Evolutionary conservation across 2,329 filamentous ascomycete genomes (phyloP), one percentile per base, ranked within the genome.

Genomic region (Nigrospora osmanthi): DNA sequence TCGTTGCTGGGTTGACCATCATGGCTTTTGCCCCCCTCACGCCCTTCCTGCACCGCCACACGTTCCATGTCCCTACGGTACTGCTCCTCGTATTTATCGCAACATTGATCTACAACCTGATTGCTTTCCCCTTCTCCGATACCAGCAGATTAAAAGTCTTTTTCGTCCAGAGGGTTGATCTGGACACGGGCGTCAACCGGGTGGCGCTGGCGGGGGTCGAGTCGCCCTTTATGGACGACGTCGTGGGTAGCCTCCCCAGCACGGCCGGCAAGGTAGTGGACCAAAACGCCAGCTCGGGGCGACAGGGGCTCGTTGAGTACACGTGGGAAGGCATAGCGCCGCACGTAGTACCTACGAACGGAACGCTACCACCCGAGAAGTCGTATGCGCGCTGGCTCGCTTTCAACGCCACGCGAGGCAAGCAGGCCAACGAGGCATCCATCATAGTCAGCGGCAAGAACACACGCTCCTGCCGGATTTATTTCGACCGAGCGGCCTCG

Each of bases 11-110:
- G 7, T 74, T 91, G 49, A 81, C 82, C 12, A 77, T 88, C 1
- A 59, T 95, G 2, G 59, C 95, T 0, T 66, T 96, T 15, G 69
- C 88, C 1, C 93, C 93, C 0, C 63, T 89, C 3, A 77, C 83
- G 0, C 93, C 93, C 0, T 95, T 95, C 59, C 74, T 95, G 35
- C 90, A 97, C 61, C 84, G 91, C 37, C 80, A 93, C 51, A 88
- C 84, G 1, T 85, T 86, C 59, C 89, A 95, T 48, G 63, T 97
- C 4, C 90, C 93, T 0, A 68, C 84, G 0, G 82, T 95, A 54
- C 64, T 96, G 14, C 72, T 94, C 28, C 59, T 83, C 12, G 69
- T 95, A 10, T 87, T 89, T 49, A 58, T 80, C 19, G 87, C 75
- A 30, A 94, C 89, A 1, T 67, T 94, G 28, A 76, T 90, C 45